These are phyloP conservation scores for Talaromyces nanjingensis DNA, from an alignment of 495 filamentous ascomycete genomes.

Conservation along the genomic window DNA sequence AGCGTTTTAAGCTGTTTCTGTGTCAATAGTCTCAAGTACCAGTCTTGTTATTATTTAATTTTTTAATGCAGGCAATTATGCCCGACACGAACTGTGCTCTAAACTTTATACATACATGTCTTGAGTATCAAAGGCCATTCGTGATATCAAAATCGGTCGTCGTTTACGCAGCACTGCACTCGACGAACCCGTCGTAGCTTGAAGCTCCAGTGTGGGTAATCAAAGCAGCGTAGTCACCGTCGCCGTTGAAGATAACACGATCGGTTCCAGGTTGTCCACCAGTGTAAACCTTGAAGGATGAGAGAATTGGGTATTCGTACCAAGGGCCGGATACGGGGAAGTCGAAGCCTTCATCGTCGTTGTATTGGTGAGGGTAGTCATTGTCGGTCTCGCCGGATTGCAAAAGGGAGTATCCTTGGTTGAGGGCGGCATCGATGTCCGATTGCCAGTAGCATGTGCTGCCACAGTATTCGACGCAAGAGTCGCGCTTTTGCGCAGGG, in stretches of 20 bases:
- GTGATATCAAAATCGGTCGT: neutral
- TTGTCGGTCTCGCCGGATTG: slow-evolving; percentile 38
- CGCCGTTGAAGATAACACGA: slow-evolving; percentile 58
- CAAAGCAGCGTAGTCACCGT: slow-evolving; percentile 44
- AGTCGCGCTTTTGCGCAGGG: slow-evolving; percentile 35
- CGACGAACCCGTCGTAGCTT: slow-evolving; percentile 58
- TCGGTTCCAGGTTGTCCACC: slow-evolving; percentile 65
- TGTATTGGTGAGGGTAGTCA: slow-evolving; percentile 64
- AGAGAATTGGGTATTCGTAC: slow-evolving; percentile 67
- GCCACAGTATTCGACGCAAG: slow-evolving; percentile 47
- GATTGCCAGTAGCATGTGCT: slow-evolving; percentile 39
- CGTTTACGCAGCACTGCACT: slow-evolving; percentile 26
- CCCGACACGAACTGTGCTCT: neutral
- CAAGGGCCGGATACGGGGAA: slow-evolving; percentile 58
- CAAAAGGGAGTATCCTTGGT: slow-evolving; percentile 43
- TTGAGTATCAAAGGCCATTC: neutral
- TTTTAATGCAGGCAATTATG: neutral
- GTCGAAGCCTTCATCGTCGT: slow-evolving; percentile 66
- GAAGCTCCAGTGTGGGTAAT: slow-evolving; percentile 63
- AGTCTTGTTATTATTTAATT: no score
- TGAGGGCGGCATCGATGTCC: slow-evolving; percentile 41
- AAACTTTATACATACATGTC: neutral
- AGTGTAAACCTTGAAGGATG: slow-evolving; percentile 43
- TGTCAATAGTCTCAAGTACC: no score
- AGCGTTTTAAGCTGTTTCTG: no score